Conservation (phyloP, 1,284 basidiomycete species). For the Sanghuangporus weigelae region DNA sequence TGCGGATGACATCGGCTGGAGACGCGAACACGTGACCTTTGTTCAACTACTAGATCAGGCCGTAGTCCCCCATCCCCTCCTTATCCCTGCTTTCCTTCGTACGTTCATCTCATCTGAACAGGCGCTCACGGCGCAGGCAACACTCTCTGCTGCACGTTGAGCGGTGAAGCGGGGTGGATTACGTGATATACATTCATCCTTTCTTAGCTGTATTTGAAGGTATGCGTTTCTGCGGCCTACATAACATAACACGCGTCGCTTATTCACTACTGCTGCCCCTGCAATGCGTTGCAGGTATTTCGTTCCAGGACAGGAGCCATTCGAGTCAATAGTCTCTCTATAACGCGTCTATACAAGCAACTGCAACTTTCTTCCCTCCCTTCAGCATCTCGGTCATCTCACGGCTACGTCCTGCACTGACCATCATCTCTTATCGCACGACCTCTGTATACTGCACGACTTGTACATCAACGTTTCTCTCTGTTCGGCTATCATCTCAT, state of each 20-base stretch:
- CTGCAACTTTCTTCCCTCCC: background rate
- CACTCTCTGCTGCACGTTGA: background rate
- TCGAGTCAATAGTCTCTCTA: background rate
- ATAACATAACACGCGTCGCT: background rate
- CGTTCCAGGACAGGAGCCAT: slow-evolving; percentile 4
- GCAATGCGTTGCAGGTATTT: background rate
- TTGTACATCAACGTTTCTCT: background rate
- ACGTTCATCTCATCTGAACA: background rate
- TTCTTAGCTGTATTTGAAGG: background rate
- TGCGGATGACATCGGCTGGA: background rate
- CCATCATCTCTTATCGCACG: slow-evolving; percentile 7
- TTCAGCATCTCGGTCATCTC: slow-evolving; percentile 10
- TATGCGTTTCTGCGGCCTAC: background rate
- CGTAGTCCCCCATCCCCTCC: background rate
- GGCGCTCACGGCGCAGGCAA: background rate
- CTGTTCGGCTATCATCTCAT: background rate
- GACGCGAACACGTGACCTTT: background rate
- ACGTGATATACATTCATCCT: background rate
- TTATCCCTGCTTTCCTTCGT: background rate
- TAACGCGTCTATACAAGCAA: background rate
- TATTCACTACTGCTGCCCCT: background rate
- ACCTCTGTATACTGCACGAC: slow-evolving; percentile 9
- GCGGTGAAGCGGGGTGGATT: background rate
- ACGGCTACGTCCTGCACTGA: slow-evolving; percentile 14
- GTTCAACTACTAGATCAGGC: background rate